Conservation (phyloP, 768 basidiomycete species). For the Rhodotorula toruloides region DNA sequence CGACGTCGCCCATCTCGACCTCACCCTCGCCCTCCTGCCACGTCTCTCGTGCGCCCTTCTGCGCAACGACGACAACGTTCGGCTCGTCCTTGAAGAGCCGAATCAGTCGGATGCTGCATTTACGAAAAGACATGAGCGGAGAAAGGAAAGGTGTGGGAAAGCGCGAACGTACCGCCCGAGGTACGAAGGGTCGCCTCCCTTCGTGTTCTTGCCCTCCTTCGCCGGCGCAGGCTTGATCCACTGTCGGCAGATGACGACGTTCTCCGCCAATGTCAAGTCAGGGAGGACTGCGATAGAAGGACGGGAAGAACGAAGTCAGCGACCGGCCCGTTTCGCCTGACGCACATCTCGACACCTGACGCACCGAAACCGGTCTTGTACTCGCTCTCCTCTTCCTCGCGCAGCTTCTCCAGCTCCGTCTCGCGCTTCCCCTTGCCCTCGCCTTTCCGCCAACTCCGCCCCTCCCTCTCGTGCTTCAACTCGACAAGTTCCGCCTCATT, state of each 20-base stretch:
- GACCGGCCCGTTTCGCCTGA: not conserved
- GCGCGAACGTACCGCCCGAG: slow-evolving; percentile 20
- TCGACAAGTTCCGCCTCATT: slow-evolving; percentile 28
- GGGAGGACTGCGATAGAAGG: slow-evolving; percentile 19
- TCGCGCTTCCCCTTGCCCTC: slow-evolving; percentile 39
- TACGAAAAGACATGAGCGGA: not conserved
- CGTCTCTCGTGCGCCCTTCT: slow-evolving; percentile 25
- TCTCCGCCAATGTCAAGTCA: slow-evolving; percentile 32
- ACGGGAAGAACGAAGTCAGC: not conserved
- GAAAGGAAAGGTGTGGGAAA: not conserved
- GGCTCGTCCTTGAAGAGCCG: slow-evolving; percentile 24
- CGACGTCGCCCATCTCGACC: slow-evolving; percentile 29
- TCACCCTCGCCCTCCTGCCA: slow-evolving; percentile 28
- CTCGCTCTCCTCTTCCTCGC: slow-evolving; percentile 17
- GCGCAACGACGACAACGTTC: slow-evolving; percentile 22
- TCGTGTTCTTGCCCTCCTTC: slow-evolving; percentile 21
- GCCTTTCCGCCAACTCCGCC: slow-evolving; percentile 23
- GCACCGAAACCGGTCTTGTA: slow-evolving; percentile 35
- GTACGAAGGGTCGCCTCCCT: slow-evolving; percentile 38
- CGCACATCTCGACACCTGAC: not conserved
- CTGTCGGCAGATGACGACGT: slow-evolving; percentile 34
- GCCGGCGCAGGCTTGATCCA: slow-evolving; percentile 27
- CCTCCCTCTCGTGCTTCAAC: slow-evolving; percentile 25
- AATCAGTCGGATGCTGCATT: slow-evolving; percentile 26
- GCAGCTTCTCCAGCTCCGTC: slow-evolving; percentile 29